Evolutionary conservation across 352 stramenopile genomes (phyloP), one percentile per base, ranked within the genome.

Genomic region (Pythium rhizo-oryzae): DNA sequence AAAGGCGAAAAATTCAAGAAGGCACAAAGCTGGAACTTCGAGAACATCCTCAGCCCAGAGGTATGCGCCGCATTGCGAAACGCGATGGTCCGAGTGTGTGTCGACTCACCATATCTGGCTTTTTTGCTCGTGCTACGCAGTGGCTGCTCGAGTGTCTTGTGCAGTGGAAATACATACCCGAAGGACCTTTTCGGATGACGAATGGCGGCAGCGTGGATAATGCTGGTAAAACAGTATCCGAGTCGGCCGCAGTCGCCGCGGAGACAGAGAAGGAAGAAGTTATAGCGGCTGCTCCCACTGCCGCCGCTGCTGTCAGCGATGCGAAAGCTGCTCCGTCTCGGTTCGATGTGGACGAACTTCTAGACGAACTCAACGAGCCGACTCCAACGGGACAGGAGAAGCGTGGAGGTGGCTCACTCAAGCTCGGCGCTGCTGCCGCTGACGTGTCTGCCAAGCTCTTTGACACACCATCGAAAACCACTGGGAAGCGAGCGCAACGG

Each of bases 1-100:
- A 83, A 77, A 13, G 89, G 89, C 16, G 89, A 96, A 52, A 96
- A 96, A 59, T 96, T 87, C 72, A 91, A 95, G 70, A 92, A 90
- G 59, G 84, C 89, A 11, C 62, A 92, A 58, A 92, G 82, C 58
- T 96, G 89, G 89, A 72, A 77, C 49, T 91, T 93, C 39, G 68
- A 87, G 23, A 94, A 96, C 59, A 84, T 96, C 28, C 72, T 95
- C 57, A 85, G 76, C 33, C 84, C 90, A 30, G 79, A 96, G 80
- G 88, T 96, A 74, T 12, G 52, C 25, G 24, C 2, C 19, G 13
- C 15, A 33, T 33, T 33, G 28, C 35, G 35, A 41, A 41, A 11
- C 12, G 73, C 64, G 3, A 18, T 47, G 13, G 19, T 74, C 52
- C 37, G 2, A 7, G 28, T 33, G 62, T 33, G 35, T 41, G 35